These are phyloP conservation scores for Capronia coronata DNA, from an alignment of 2,329 filamentous ascomycete species.

Conservation along the genomic window DNA sequence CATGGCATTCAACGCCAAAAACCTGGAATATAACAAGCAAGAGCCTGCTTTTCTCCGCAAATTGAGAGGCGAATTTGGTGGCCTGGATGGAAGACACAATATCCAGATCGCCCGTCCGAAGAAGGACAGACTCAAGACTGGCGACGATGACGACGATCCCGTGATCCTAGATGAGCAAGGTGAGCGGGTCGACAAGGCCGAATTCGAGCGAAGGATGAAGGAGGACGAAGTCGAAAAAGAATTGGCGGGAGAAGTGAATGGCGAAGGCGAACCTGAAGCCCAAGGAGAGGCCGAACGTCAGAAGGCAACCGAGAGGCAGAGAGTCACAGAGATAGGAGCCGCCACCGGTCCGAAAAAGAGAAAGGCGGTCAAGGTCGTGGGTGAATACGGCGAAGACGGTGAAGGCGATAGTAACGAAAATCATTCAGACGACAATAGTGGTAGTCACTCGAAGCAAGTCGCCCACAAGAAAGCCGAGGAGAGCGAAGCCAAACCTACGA, in stretches of 20 bases:
- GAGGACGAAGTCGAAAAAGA: neutral
- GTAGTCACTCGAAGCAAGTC: slow-evolving; percentile 2
- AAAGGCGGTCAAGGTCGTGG: slow-evolving; percentile 26
- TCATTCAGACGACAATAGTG: slow-evolving; percentile 1
- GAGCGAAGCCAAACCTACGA: neutral
- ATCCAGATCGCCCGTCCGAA: slow-evolving; percentile 26
- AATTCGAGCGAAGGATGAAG: slow-evolving; percentile 22
- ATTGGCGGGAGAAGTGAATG: neutral
- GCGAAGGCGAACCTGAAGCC: neutral
- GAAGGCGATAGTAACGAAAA: neutral
- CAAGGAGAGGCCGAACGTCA: neutral
- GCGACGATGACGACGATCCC: slow-evolving; percentile 28
- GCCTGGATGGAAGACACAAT: slow-evolving; percentile 25
- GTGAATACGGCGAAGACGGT: slow-evolving; percentile 13
- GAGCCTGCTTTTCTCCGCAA: slow-evolving; percentile 28
- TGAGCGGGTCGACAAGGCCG: slow-evolving; percentile 24
- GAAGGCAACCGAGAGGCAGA: slow-evolving; percentile 17
- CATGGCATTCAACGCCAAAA: slow-evolving; percentile 25
- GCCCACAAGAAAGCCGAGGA: neutral
- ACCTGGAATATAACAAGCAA: slow-evolving; percentile 26
- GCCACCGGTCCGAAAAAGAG: slow-evolving; percentile 21
- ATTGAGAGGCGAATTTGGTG: slow-evolving; percentile 23
- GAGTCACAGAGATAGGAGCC: slow-evolving; percentile 18
- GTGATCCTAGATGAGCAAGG: slow-evolving; percentile 28
- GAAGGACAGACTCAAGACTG: slow-evolving; percentile 26